Base-by-base conservation (phyloP, 1,139 yeast species). In the Lodderomyces parapsilosis region DNA sequence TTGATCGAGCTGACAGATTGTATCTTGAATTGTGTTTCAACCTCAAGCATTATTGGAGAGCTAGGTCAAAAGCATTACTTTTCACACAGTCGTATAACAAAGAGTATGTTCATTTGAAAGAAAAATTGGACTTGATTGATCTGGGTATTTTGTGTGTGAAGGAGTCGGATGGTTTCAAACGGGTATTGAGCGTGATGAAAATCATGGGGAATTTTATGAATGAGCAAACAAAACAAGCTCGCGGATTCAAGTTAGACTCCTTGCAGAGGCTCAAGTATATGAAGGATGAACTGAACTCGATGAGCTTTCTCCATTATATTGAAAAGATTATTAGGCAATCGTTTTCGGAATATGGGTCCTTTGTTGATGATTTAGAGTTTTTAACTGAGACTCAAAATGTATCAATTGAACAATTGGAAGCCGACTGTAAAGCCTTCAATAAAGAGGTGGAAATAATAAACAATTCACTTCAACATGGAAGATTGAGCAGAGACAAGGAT, bases 201-300 rank as follows among this genome's bases (percentile, higher is more conserved):
- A 84, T 86, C 15, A 83, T 93, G 47, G 99, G 98, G 18, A 93
- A 93, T 58, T 90, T 83, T 57, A 93, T 93, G 98, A 93, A 93
- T 60, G 96, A 88, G 56, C 66, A 73, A 25, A 70, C 86, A 6
- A 90, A 86, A 56, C 84, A 83, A 52, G 97, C 96, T 0, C 65
- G 76, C 43, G 99, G 98, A 1, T 90, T 93, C 67, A 83, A 81
- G 54, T 68, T 93, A 36, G 86, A 88, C 27, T 86, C 96, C 1
- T 70, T 93, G 45, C 94, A 84, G 52, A 73, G 96, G 53, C 71
- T 93, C 45, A 87, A 84, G 41, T 89, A 90, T 57, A 83, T 94
- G 67, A 93, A 93, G 63, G 96, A 90, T 56, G 77, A 81, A 27
- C 78, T 82, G 49, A 89, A 87, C 54, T 80, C 88, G 6, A 76